Conservation (phyloP, 83 land plant species). For the Thuja plicata region DNA sequence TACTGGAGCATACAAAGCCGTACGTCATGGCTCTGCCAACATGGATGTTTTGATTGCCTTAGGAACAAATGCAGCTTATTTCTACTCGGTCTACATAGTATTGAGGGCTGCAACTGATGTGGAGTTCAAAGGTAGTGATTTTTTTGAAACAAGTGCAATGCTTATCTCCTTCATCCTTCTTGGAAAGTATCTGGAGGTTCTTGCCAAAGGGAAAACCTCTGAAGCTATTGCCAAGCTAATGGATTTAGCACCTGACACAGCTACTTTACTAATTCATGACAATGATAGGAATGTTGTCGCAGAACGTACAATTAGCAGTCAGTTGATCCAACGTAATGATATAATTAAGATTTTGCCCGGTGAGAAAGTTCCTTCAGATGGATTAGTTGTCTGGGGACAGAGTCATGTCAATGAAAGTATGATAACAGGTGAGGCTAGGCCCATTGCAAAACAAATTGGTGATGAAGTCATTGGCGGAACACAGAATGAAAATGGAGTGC, state of each 20-base stretch:
- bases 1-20: conserved; percentile 65
- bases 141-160: conserved; percentile 89
- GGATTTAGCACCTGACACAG: conserved; percentile 74
- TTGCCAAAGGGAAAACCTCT: conserved; percentile 83
- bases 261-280: conserved; percentile 50
- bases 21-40: conserved; percentile 74
- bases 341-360: conserved; percentile 67
- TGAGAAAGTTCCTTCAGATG: conserved; percentile 73
- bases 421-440: conserved; percentile 84
- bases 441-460: conserved; percentile 62
- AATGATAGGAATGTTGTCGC: conserved; percentile 42
- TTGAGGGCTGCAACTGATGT: conserved; percentile 53
- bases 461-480: conserved; percentile 79
- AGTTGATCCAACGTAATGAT: conserved; percentile 75
- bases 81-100: conserved; percentile 70
- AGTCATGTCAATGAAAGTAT: conserved; percentile 88
- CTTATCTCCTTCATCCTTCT: conserved; percentile 83
- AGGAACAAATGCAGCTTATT: conserved; percentile 85
- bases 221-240: conserved; percentile 81
- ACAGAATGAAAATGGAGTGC: conserved; percentile 66
- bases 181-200: conserved; percentile 73
- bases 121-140: conserved; percentile 54
- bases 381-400: conserved; percentile 72
- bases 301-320: conserved; percentile 67
- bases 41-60: conserved; percentile 84